phyloP scores from a whole-genome alignment of 2,329 filamentous ascomycete species.

The Rhexocercosporidium sp. region DNA sequence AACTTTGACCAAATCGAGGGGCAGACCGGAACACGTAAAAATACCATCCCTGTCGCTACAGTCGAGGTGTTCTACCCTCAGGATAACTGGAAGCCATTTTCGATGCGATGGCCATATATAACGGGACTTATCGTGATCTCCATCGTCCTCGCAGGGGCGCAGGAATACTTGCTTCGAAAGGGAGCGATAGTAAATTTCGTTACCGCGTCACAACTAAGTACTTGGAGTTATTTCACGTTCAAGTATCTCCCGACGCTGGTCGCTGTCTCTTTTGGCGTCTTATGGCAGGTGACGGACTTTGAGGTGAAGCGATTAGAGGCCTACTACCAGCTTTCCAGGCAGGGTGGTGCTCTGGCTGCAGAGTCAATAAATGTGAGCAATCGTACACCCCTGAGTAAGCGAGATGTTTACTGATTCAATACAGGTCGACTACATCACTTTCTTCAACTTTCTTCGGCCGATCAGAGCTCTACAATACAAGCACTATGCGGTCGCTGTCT shows the following conservation, averaged over 20 bases:
- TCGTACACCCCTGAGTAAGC: not conserved
- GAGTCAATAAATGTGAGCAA: conserved; percentile 68
- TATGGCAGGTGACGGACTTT: conserved; percentile 71
- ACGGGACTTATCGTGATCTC: conserved; percentile 59
- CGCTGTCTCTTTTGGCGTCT: conserved; percentile 64
- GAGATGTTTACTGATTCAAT: conserved; percentile 7
- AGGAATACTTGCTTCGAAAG: conserved; percentile 60
- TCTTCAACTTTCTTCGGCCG: conserved; percentile 69
- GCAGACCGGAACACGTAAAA: conserved; percentile 33
- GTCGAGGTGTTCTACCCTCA: conserved; percentile 64
- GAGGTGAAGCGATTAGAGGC: conserved; percentile 71
- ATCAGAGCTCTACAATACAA: conserved; percentile 64
- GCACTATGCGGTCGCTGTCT: conserved; percentile 72
- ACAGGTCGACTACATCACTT: conserved; percentile 61
- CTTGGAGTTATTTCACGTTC: conserved; percentile 62
- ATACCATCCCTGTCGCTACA: conserved; percentile 39
- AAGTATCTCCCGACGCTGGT: conserved; percentile 68
- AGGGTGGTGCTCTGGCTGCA: conserved; percentile 63
- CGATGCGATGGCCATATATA: conserved; percentile 68
- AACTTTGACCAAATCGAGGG: conserved; percentile 30
- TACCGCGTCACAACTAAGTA: conserved; percentile 54
- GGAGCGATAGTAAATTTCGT: conserved; percentile 52
- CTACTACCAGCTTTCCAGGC: conserved; percentile 68
- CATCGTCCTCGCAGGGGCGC: conserved; percentile 53
- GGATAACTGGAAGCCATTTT: conserved; percentile 70